Percentiles rank a stretch among this genome's conserved stretches.
Evolutionary conservation across 1,139 yeast species (phyloP).

Genomic region (Candida mesenterica): DNA sequence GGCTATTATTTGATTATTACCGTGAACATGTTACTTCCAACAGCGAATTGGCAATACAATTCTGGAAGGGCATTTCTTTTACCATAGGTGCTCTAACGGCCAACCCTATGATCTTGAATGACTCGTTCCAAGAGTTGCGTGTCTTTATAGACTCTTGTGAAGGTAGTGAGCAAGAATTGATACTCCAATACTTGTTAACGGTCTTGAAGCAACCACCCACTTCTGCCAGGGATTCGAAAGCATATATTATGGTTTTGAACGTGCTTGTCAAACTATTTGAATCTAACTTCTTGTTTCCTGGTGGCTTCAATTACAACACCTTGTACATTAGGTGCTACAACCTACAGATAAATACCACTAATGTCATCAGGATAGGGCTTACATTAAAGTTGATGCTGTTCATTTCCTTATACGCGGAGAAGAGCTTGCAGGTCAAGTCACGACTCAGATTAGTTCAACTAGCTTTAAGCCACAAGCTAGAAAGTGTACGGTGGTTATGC

Average conservation of each 20-base stretch:
- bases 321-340: conserved; percentile 56
- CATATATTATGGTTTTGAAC: conserved; percentile 24
- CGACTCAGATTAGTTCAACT: conserved; percentile 30
- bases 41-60: conserved; percentile 26
- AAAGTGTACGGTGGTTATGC: conserved; percentile 27
- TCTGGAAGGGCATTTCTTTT: conserved; percentile 57
- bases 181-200: conserved; percentile 11
- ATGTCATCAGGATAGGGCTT: conserved; percentile 28
- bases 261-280: conserved; percentile 42
- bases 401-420: conserved; percentile 17
- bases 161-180: conserved; percentile 4
- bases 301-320: conserved; percentile 33
- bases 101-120: conserved; percentile 44
- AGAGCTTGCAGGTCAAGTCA: conserved; percentile 14
- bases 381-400: conserved; percentile 39
- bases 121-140: conserved; percentile 44
- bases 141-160: conserved; percentile 23
- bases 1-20: conserved; percentile 22
- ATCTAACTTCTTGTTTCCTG: conserved; percentile 30
- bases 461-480: conserved; percentile 28
- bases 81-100: conserved; percentile 66
- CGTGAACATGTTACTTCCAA: conserved; percentile 1
- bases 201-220: conserved; percentile 18
- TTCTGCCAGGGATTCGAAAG: conserved; percentile 20
- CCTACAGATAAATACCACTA: conserved; percentile 49